These are phyloP conservation scores for Mycena crocata DNA, from an alignment of 768 basidiomycete genomes.

Conservation along the genomic window DNA sequence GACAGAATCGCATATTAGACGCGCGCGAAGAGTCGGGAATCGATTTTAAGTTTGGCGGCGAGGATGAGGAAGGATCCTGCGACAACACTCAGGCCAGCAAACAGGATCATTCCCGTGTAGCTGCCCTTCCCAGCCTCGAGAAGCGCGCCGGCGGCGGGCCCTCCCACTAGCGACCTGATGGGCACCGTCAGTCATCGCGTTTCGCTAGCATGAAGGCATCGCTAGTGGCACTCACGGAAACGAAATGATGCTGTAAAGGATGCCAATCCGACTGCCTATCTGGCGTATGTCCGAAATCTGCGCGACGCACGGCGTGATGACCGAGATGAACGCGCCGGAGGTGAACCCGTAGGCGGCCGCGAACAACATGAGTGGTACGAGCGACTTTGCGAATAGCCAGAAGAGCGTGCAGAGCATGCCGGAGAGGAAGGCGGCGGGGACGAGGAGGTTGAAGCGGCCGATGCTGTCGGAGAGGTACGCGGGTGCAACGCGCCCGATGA, in stretches of 20 bases:
- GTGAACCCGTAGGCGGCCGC: constrained; percentile 71
- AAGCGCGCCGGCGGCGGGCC: constrained; percentile 71
- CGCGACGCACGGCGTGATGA: constrained; percentile 75
- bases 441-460: constrained; percentile 76
- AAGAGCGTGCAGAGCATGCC: constrained; percentile 68
- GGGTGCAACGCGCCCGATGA: constrained; percentile 73
- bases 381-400: constrained; percentile 62
- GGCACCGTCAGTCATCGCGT: no score
- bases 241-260: constrained; percentile 73
- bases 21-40: constrained; percentile 54
- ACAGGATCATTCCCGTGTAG: constrained; percentile 64
- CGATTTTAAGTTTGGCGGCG: constrained; percentile 58
- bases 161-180: constrained; percentile 74
- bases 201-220: no score
- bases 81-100: constrained; percentile 70
- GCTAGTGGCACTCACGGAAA: constrained; percentile 75
- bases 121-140: constrained; percentile 57
- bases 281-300: constrained; percentile 70
- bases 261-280: constrained; percentile 74
- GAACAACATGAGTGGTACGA: constrained; percentile 60
- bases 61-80: constrained; percentile 70
- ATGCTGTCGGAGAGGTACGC: constrained; percentile 72
- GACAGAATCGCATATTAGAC: constrained; percentile 50
- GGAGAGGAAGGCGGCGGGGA: constrained; percentile 70
- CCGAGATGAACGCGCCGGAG: constrained; percentile 75